A percentile compares a stretch with the other conserved stretches of the same genome.
Evolutionary conservation across 2,329 filamentous ascomycete genomes (phyloP).

Genomic region (Macrophomina pseudophaseolina): DNA sequence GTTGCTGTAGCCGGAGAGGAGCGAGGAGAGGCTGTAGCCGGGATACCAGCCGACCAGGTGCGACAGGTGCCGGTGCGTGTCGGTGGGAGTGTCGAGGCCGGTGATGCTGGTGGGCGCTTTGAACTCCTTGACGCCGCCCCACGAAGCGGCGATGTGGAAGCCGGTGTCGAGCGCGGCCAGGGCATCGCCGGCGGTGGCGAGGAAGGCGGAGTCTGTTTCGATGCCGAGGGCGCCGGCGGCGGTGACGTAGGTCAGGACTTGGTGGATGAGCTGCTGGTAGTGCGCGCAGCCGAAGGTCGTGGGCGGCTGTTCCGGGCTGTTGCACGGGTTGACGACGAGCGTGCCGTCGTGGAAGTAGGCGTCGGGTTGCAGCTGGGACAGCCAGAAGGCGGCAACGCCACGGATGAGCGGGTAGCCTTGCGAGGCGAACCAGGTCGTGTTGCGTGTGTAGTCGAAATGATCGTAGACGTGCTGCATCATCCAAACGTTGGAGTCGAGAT

Average conservation of each 20-base stretch:
- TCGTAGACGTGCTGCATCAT: slow-evolving; percentile 66
- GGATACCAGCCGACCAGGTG: slow-evolving; percentile 64
- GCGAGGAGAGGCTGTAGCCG: slow-evolving; percentile 55
- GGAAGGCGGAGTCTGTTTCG: slow-evolving; percentile 42
- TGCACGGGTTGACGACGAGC: slow-evolving; percentile 63
- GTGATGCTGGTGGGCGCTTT: slow-evolving; percentile 48
- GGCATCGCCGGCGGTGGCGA: slow-evolving; percentile 45
- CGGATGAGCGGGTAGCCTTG: slow-evolving; percentile 49
- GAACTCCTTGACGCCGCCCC: slow-evolving; percentile 57
- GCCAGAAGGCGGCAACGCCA: slow-evolving; percentile 59
- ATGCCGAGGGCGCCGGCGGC: slow-evolving; percentile 30
- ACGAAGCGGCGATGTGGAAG: slow-evolving; percentile 51
- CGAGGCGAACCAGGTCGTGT: slow-evolving; percentile 51
- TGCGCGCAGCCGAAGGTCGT: slow-evolving; percentile 60
- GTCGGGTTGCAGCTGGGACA: slow-evolving; percentile 59
- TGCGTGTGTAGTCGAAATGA: slow-evolving; percentile 59
- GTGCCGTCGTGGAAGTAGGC: slow-evolving; percentile 56
- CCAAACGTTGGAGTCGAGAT: slow-evolving; percentile 60
- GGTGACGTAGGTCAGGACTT: slow-evolving; percentile 43
- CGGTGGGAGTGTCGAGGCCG: slow-evolving; percentile 48
- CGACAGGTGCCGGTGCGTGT: slow-evolving; percentile 59
- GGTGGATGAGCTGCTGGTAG: slow-evolving; percentile 57
- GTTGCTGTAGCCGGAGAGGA: slow-evolving; percentile 51
- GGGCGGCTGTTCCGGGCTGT: slow-evolving; percentile 61
- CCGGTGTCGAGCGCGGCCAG: slow-evolving; percentile 58